Conservation (phyloP, 1,139 yeast species). For the Geotrichum fermentans region DNA sequence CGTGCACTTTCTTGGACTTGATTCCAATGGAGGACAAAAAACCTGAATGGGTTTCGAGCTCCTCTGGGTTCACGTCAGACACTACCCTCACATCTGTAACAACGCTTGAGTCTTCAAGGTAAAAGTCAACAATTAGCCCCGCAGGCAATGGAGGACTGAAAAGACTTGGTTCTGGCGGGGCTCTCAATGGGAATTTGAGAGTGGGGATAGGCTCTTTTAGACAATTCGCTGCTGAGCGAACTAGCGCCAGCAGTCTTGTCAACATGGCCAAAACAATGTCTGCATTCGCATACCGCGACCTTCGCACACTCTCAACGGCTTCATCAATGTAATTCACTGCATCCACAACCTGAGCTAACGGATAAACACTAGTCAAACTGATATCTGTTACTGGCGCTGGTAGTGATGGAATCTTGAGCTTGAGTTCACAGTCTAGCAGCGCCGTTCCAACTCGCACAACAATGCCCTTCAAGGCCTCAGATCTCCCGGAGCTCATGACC, state of each 20-base stretch:
- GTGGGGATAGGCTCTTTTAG: slow-evolving; percentile 24
- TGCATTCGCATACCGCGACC: slow-evolving; percentile 12
- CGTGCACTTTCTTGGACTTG: slow-evolving; percentile 4
- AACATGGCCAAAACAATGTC: slow-evolving; percentile 15
- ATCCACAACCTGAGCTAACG: slow-evolving; percentile 29
- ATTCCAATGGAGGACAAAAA: slow-evolving; percentile 15
- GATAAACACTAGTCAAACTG: slow-evolving; percentile 10
- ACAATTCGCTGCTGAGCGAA: slow-evolving; percentile 25
- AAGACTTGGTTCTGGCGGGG: slow-evolving; percentile 19
- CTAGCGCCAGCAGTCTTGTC: slow-evolving; percentile 14
- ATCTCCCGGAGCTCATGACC: slow-evolving; percentile 34
- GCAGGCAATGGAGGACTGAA: slow-evolving; percentile 22
- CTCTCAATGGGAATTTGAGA: slow-evolving; percentile 25
- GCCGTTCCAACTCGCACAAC: slow-evolving; percentile 31
- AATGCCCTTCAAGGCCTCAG: slow-evolving; percentile 35
- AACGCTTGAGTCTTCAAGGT: slow-evolving; percentile 29
- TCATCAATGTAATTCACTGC: slow-evolving; percentile 26
- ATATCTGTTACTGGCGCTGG: slow-evolving; percentile 2
- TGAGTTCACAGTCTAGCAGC: slow-evolving; percentile 30
- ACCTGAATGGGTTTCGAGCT: slow-evolving; percentile 3
- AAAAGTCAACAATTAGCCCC: slow-evolving; percentile 28
- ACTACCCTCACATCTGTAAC: slow-evolving; percentile 31
- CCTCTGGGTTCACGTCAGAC: slow-evolving; percentile 19
- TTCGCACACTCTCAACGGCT: slow-evolving; percentile 16
- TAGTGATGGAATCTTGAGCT: slow-evolving; percentile 23